These are phyloP conservation scores for Capsicum baccatum DNA, from an alignment of 257 asterid genomes.

Conservation along the genomic window DNA sequence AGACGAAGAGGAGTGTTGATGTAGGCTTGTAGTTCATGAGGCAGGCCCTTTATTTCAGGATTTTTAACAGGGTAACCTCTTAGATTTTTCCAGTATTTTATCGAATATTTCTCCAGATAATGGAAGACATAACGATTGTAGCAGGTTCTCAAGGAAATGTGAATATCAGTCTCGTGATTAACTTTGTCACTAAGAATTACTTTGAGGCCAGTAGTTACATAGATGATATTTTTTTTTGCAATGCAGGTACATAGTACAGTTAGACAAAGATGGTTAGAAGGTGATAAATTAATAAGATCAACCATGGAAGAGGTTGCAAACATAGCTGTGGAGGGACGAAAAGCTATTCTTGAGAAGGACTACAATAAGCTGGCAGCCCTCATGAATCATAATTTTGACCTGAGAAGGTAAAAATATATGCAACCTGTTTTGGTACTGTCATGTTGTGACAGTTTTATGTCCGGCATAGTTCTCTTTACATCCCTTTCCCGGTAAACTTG, in stretches of 20 bases:
- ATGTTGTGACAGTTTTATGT: neutral
- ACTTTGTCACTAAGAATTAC: neutral
- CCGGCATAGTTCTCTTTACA: neutral
- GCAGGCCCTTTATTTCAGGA: neutral
- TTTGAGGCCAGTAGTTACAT: neutral
- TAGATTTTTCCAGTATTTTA: neutral
- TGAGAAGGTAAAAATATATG: constrained; percentile 61
- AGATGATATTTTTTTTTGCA: neutral
- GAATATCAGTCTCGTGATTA: neutral
- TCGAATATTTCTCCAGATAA: neutral
- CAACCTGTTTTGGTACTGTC: neutral
- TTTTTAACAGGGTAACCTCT: neutral
- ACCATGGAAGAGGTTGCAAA: constrained; percentile 85
- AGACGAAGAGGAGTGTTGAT: neutral
- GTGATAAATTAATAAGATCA: constrained; percentile 81
- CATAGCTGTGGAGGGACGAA: constrained; percentile 71
- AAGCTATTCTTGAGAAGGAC: constrained; percentile 73
- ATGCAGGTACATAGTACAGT: constrained; percentile 90
- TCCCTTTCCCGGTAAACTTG: neutral
- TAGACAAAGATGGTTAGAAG: constrained; percentile 82
- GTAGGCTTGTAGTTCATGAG: neutral
- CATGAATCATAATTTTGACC: constrained; percentile 87
- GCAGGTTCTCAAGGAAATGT: neutral
- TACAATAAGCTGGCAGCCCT: constrained; percentile 62
- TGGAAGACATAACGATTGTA: neutral